Base-by-base conservation (phyloP, 2,329 filamentous ascomycete species). In the Diaporthe ampelina region DNA sequence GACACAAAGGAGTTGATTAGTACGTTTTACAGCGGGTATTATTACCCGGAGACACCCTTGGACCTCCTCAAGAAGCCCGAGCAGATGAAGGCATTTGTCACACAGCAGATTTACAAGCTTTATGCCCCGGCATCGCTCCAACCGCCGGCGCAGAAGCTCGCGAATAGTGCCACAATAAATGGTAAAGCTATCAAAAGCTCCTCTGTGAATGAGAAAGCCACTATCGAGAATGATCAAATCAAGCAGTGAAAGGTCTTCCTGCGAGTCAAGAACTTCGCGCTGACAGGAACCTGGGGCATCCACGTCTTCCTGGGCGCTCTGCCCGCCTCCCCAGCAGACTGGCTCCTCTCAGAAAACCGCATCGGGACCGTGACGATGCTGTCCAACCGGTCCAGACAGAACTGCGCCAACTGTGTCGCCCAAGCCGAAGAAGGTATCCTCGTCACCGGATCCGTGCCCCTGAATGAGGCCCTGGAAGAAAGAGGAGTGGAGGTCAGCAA, bases 261-360 rank as follows among this genome's bases (percentile, higher is more conserved):
- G n/a, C 32, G 58, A 17, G 70, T 73, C 17, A 73, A 57, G 48
- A 73, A 73, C 32, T 73, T 73, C 37, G 70, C 70, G 15, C 70
- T 68, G 9, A 68, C 70, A 2, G 70, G 70, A 1, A 73, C 70
- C 13, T 73, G 70, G 70, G 70, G 57, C 3, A 63, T 68, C 19
- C 70, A 73, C 70, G 29, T 73, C 58, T 73, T 73, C 58, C 58
- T 73, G 24, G 70, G 70, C 58, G 24, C 57, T 58, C 58, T 68
- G n/a, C 70, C 70, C 3, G 43, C n/a, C 4, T 37, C 54, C 11
- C n/a, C 45, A 4, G 29, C 57, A 3, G 70, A 73, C 26, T 73
- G 70, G 70, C 61, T 73, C 32, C 29, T 73, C 10, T 72, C 58
- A 17, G 43, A 40, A 2, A 56, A 19, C 45, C 70, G 70, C 37